phyloP scores from a whole-genome alignment of 2,329 filamentous ascomycete species.

The Penicillium sp. region DNA sequence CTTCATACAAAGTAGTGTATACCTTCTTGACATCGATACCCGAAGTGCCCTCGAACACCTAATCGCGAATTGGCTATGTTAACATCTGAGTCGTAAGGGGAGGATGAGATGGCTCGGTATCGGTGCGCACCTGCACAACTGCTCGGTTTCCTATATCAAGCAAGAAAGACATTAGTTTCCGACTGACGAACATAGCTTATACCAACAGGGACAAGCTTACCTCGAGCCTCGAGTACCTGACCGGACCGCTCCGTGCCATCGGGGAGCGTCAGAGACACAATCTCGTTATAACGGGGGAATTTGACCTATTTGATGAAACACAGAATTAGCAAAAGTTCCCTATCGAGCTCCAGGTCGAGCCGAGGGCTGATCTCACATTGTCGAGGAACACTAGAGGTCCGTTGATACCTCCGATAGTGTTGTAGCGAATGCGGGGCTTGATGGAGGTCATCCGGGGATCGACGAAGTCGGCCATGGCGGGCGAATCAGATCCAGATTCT shows the following conservation, averaged over 20 bases:
- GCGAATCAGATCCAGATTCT: conserved; percentile 21
- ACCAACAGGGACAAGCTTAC: conserved; percentile 52
- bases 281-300: conserved; percentile 96
- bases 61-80: conserved; percentile 27
- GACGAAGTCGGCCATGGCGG: conserved; percentile 45
- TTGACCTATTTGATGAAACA: conserved; percentile 69
- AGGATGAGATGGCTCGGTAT: conserved; percentile 1
- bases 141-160: conserved; percentile 74
- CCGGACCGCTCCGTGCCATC: conserved; percentile 93
- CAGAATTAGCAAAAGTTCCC: conserved; percentile 20
- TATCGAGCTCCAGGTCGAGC: not conserved
- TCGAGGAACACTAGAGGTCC: conserved; percentile 96
- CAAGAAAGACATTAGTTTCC: conserved; percentile 19
- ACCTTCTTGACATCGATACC: conserved; percentile 99
- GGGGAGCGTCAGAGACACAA: conserved; percentile 90
- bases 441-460: conserved; percentile 55
- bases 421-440: conserved; percentile 82
- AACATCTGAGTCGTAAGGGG: conserved; percentile 18
- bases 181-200: not conserved
- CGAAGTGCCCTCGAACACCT: conserved; percentile 96
- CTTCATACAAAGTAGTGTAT: conserved; percentile 25
- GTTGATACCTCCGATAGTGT: conserved; percentile 97
- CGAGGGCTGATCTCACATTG: conserved; percentile 66
- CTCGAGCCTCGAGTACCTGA: conserved; percentile 96
- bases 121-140: conserved; percentile 54